These are phyloP conservation scores for Syzygium oleosum DNA, from an alignment of 345 rosid genomes.

Conservation along the genomic window DNA sequence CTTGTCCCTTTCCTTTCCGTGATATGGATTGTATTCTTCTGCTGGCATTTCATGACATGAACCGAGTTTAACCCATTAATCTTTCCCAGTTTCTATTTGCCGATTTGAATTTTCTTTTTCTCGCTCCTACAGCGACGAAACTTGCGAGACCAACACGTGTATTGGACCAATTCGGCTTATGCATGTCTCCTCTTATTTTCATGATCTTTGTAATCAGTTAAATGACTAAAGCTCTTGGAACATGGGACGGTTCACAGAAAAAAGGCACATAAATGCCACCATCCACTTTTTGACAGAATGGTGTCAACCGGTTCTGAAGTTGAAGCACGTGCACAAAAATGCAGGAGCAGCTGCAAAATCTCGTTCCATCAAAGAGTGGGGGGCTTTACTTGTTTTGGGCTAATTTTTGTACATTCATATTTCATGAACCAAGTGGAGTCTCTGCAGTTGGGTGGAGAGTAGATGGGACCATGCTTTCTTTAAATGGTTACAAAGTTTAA, in stretches of 20 bases:
- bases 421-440: not conserved
- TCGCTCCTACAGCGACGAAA: not conserved
- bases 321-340: not conserved
- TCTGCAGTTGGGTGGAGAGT: not conserved
- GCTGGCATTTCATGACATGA: not conserved
- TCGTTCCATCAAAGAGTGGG: not conserved
- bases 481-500: not conserved
- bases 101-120: not conserved
- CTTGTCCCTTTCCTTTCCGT: not conserved
- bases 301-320: not conserved
- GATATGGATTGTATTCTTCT: not conserved
- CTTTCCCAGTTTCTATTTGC: not conserved
- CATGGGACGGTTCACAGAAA: not conserved
- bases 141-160: not conserved
- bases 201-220: not conserved
- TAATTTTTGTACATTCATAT: not conserved
- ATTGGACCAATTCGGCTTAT: not conserved
- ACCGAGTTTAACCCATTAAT: not conserved
- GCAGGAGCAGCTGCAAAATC: not conserved
- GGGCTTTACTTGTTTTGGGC: not conserved
- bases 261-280: not conserved
- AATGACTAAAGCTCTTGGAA: not conserved
- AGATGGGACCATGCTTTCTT: conserved; percentile 2
- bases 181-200: not conserved
- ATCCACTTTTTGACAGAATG: not conserved